Conservation (phyloP, 2,329 filamentous ascomycete genomes). For the Xylaria sp. region DNA sequence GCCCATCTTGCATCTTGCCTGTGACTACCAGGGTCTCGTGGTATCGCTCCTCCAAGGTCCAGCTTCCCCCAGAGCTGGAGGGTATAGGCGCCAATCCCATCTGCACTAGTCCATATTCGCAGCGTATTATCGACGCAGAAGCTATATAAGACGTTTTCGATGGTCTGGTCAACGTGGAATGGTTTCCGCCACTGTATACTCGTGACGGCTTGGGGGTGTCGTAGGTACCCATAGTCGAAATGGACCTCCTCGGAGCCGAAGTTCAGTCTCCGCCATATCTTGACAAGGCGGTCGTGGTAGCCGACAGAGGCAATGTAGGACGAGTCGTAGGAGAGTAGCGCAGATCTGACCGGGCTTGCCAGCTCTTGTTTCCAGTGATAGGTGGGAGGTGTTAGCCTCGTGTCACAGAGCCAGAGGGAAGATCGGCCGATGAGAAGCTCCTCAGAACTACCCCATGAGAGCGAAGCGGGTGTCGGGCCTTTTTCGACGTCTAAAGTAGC, state of each 20-base stretch:
- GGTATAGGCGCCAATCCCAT: constrained; percentile 75
- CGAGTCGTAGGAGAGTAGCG: constrained; percentile 86
- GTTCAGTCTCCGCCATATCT: constrained; percentile 89
- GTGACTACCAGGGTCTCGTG: constrained; percentile 50
- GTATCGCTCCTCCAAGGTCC: constrained; percentile 78
- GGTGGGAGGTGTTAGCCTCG: constrained; percentile 59
- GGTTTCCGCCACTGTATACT: constrained; percentile 87
- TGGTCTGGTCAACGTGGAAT: constrained; percentile 78
- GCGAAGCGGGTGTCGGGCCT: constrained; percentile 58
- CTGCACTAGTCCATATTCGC: constrained; percentile 84
- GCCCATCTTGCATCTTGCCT: constrained; percentile 68
- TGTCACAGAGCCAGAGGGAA: constrained; percentile 74
- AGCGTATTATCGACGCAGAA: constrained; percentile 83
- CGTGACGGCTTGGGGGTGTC: constrained; percentile 85
- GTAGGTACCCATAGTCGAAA: constrained; percentile 91
- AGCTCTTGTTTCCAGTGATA: constrained; percentile 80
- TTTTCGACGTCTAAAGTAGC: constrained; percentile 66
- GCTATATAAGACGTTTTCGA: constrained; percentile 91
- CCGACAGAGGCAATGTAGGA: constrained; percentile 86
- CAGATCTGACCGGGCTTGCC: constrained; percentile 78
- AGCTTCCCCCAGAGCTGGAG: constrained; percentile 84
- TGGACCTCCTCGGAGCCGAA: constrained; percentile 85
- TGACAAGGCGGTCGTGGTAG: constrained; percentile 82
- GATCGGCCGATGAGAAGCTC: constrained; percentile 84
- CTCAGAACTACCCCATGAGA: constrained; percentile 89